A percentile compares a stretch with the other conserved stretches of the same genome.
Evolutionary conservation across 495 filamentous ascomycete species (phyloP).

Genomic region (Copromyces sp.): DNA sequence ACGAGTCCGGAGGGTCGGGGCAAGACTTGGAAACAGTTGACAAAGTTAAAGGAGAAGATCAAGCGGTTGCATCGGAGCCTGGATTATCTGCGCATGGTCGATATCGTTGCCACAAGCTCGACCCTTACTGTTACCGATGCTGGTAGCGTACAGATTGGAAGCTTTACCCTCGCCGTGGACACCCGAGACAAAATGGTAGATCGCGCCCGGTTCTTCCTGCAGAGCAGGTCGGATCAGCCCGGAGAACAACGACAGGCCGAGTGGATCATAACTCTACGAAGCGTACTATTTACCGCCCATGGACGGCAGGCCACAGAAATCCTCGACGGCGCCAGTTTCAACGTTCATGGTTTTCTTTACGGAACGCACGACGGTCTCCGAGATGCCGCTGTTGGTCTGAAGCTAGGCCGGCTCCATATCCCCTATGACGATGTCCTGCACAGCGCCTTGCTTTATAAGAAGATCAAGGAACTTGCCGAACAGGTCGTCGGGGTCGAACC

Average conservation of each 20-base stretch:
- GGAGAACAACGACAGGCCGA: constrained; percentile 74
- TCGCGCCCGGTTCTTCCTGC: constrained; percentile 80
- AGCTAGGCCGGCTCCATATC: constrained; percentile 79
- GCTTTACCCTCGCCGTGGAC: constrained; percentile 76
- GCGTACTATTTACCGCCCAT: constrained; percentile 77
- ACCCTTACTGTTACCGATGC: constrained; percentile 64
- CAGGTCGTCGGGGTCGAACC: constrained; percentile 15
- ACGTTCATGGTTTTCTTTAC: constrained; percentile 88
- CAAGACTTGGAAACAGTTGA: constrained; percentile 69
- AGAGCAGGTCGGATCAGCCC: constrained; percentile 55
- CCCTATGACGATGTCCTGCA: constrained; percentile 75
- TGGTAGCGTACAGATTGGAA: constrained; percentile 75
- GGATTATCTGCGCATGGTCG: constrained; percentile 81
- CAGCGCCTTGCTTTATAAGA: constrained; percentile 43
- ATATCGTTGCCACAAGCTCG: constrained; percentile 77
- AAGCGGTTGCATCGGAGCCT: constrained; percentile 80
- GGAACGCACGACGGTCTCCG: constrained; percentile 77
- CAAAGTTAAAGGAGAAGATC: constrained; percentile 66
- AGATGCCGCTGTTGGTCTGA: constrained; percentile 82
- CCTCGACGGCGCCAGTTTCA: constrained; percentile 77
- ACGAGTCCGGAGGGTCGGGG: constrained; percentile 38
- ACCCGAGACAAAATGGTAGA: constrained; percentile 87
- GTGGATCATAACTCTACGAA: constrained; percentile 81
- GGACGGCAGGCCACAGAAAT: constrained; percentile 81
- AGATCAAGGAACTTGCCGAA: constrained; percentile 20